phyloP scores from a whole-genome alignment of 306 rosid species.

The Corylus americana region DNA sequence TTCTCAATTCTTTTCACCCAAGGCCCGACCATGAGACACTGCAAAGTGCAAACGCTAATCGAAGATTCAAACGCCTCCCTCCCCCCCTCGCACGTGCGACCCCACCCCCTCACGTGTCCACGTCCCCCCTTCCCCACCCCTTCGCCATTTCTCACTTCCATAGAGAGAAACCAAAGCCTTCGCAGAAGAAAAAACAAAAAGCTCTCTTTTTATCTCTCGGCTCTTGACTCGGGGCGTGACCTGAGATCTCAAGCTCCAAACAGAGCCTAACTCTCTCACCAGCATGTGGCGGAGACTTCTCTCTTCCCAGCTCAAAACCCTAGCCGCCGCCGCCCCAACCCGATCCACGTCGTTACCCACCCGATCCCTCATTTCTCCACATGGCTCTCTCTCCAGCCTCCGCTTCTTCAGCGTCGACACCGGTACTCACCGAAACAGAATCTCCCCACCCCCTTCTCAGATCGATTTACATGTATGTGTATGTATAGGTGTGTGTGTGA shows the following conservation, averaged over 20 bases:
- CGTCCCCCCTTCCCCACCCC: not conserved
- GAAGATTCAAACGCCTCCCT: no score
- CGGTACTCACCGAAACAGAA: constrained; percentile 32
- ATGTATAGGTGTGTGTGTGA: not conserved
- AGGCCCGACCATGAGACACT: no score
- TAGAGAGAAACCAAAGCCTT: not conserved
- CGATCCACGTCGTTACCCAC: constrained; percentile 50
- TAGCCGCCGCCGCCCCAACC: constrained; percentile 36
- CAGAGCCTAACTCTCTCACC: not conserved
- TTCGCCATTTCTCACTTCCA: not conserved
- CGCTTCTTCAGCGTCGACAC: constrained; percentile 44
- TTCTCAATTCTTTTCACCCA: no score
- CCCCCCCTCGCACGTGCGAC: not conserved
- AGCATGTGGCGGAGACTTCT: constrained; percentile 73
- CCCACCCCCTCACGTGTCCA: not conserved
- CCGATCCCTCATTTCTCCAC: constrained; percentile 25
- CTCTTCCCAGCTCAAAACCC: constrained; percentile 67
- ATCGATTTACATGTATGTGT: not conserved
- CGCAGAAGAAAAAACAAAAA: not conserved
- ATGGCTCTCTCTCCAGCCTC: constrained; percentile 25
- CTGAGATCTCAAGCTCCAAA: not conserved
- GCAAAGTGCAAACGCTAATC: no score
- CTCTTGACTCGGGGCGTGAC: constrained; percentile 4
- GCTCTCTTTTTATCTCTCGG: not conserved
- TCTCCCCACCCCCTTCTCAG: not conserved